A percentile compares a stretch with the other conserved stretches of the same genome.
phyloP scores from a whole-genome alignment of 2,329 filamentous ascomycete species.

The Fusarium brevicatenulatum region DNA sequence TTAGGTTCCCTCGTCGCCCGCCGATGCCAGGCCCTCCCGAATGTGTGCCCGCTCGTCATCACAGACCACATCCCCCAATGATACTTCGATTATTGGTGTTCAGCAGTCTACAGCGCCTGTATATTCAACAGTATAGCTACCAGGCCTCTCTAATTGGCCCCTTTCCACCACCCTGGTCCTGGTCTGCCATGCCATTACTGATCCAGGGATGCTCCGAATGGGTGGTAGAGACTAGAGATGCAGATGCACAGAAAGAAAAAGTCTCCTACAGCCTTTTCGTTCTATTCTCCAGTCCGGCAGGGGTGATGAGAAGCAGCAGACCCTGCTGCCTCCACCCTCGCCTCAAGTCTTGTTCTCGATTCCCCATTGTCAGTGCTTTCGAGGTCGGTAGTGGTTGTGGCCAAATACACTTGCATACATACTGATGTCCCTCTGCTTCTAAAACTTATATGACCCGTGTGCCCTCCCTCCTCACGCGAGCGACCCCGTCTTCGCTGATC shows the following conservation, averaged over 20 bases:
- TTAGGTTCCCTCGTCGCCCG: conserved; percentile 23
- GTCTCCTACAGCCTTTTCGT: conserved; percentile 24
- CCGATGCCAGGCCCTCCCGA: conserved; percentile 19
- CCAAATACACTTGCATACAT: conserved; percentile 11
- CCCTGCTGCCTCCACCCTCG: conserved; percentile 36
- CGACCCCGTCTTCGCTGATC: conserved; percentile 16
- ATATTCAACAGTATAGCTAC: conserved; percentile 27
- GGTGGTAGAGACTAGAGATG: conserved; percentile 41
- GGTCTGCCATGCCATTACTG: conserved; percentile 29
- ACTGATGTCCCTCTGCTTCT: conserved; percentile 28
- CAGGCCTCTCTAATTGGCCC: conserved; percentile 39
- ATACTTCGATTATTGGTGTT: conserved; percentile 31
- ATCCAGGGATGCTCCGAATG: conserved; percentile 39
- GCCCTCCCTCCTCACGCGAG: conserved; percentile 42
- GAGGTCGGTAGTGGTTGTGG: conserved; percentile 29
- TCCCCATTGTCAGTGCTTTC: conserved; percentile 23
- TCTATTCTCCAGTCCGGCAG: conserved; percentile 29
- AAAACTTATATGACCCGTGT: conserved; percentile 47
- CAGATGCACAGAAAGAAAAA: conserved; percentile 35
- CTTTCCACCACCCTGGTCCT: conserved; percentile 34
- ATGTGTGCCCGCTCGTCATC: conserved; percentile 42
- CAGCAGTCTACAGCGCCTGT: conserved; percentile 34
- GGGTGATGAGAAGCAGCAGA: conserved; percentile 26
- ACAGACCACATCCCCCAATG: conserved; percentile 38
- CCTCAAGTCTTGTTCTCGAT: conserved; percentile 30